phyloP scores from a whole-genome alignment of 225 moss, liverwort and hornwort species.

The Marchantia paleacea region DNA sequence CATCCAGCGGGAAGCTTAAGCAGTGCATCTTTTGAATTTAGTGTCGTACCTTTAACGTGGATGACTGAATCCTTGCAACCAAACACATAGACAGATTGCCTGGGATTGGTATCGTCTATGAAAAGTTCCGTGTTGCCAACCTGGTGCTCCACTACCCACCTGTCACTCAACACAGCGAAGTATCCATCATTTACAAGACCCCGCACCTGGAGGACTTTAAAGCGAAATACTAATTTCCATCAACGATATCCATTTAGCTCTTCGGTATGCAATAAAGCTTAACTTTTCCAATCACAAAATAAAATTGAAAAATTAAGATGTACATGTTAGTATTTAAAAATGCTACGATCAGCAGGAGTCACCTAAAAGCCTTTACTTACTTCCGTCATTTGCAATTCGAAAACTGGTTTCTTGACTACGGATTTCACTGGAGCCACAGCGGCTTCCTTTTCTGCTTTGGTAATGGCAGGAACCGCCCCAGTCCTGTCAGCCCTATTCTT shows the following conservation, averaged over 20 bases:
- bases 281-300: not conserved
- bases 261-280: not conserved
- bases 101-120: constrained; percentile 68
- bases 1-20: not conserved
- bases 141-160: constrained; percentile 95
- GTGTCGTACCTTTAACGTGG: constrained; percentile 67
- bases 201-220: not conserved
- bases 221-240: not conserved
- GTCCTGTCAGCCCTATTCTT: constrained; percentile 84
- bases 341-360: not conserved
- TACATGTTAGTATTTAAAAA: not conserved
- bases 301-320: not conserved
- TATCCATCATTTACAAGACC: not conserved
- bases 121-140: constrained; percentile 64
- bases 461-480: constrained; percentile 71
- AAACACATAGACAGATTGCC: constrained; percentile 79
- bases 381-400: constrained; percentile 78
- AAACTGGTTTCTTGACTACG: constrained; percentile 63
- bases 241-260: not conserved
- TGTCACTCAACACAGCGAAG: constrained; percentile 18
- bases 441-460: constrained; percentile 42
- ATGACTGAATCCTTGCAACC: constrained; percentile 88
- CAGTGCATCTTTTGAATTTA: not conserved
- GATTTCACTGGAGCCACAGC: constrained; percentile 36
- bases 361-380: constrained; percentile 36